Evolutionary conservation across 176 grass and related monocot genomes (phyloP).

Genomic region (Paspalum notatum): DNA sequence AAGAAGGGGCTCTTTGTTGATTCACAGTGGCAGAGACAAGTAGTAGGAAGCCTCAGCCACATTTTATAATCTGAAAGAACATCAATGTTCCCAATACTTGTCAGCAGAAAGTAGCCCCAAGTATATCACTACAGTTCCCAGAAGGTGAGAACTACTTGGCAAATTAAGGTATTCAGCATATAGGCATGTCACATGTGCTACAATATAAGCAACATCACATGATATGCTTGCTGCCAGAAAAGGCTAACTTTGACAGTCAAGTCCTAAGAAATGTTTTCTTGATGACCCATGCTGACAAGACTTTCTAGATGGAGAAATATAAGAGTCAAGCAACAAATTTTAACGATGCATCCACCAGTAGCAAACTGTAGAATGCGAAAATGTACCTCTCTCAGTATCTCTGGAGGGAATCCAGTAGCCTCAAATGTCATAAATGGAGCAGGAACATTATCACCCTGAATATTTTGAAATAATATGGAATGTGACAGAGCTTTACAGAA

Average conservation of each 20-base stretch:
- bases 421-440: slow-evolving; percentile 99
- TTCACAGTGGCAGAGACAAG: slow-evolving; percentile 83
- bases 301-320: slow-evolving; percentile 24
- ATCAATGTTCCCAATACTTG: slow-evolving; percentile 69
- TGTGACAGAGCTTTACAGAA: slow-evolving; percentile 38
- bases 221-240: slow-evolving; percentile 22
- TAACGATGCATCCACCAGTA: not conserved
- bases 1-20: slow-evolving; percentile 64
- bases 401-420: slow-evolving; percentile 87
- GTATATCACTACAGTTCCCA: slow-evolving; percentile 65
- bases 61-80: slow-evolving; percentile 77
- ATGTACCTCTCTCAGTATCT: slow-evolving; percentile 93
- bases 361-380: slow-evolving; percentile 25
- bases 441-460: slow-evolving; percentile 91
- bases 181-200: slow-evolving; percentile 46
- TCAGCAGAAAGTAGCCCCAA: slow-evolving; percentile 71
- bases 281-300: not conserved
- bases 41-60: slow-evolving; percentile 79
- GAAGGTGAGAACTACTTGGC: slow-evolving; percentile 46
- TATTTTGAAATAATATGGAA: slow-evolving; percentile 43
- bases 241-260: not conserved
- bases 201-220: slow-evolving; percentile 30
- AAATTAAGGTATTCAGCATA: slow-evolving; percentile 49
- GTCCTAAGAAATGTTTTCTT: not conserved
- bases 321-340: not conserved